Evolutionary conservation across 768 basidiomycete genomes (phyloP), one percentile per base, ranked within the genome.

Genomic region (Leccinellum luteum): DNA sequence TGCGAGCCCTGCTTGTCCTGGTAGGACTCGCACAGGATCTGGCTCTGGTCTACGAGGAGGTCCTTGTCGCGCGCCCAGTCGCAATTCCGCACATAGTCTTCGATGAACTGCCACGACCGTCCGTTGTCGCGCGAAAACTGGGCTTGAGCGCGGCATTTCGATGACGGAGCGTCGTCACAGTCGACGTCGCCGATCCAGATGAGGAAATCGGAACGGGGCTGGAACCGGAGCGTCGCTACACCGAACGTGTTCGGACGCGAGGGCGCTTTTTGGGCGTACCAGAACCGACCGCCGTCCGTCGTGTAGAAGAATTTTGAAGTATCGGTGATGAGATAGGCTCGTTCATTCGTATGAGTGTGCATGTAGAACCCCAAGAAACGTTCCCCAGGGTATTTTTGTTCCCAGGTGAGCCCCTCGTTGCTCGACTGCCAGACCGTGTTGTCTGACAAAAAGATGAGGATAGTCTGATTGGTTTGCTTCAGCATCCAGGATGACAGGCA

Each of bases 321-420:
- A 47, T 81, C 77, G 14, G 94, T 96, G 76, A 98, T 83, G 61
- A 98, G 85, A 74, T 91, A 98, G 3, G 94, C 96, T 12, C 95
- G 89, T 59, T 92, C 92, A 49, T 79, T 62, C 19, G 83, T 73
- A 75, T 89, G 90, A 31, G 80, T 75, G 77, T 99, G 96, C 76
- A 95, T 90, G 65, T 90, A 90, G 73, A 98, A 89, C 1, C 81
- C 85, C 34, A 97, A 74, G 77, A 98, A 90, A 15, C 78, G 81
- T 57, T 87, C 78, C 1, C 76, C 78, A 0, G 83, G 79, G 67
- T 70, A 75, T 14, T 87, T 79, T 58, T 85, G 86, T 44, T 80
- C 79, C 95, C 96, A 99, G 0, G 86, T 86, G 73, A 92, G 94
- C 1, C 96, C 97, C 73, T 99, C 95, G 68, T 94, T 98, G 65